Base-by-base conservation (phyloP, 495 filamentous ascomycete species). In the Penicillium cataractarum region DNA sequence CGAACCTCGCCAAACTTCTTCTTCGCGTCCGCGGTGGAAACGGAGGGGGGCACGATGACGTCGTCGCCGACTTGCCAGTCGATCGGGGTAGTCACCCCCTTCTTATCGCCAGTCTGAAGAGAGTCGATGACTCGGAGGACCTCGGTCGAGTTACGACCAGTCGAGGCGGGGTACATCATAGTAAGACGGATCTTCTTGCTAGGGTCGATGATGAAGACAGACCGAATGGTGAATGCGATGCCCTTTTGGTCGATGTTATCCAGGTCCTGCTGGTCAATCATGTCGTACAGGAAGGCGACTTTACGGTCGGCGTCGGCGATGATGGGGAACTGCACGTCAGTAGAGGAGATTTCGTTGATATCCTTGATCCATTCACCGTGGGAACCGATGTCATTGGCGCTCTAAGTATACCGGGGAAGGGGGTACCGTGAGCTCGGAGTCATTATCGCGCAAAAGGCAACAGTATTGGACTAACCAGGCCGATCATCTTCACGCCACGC, bases 131-230 rank as follows among this genome's bases (percentile, higher is more conserved):
- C 89, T 71, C 96, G 92, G 63, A 99, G 87, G 58, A 99, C 91
- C 81, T 98, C 95, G 67, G 92, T 93, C 60, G 92, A 90, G 82
- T 98, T 99, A 71, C 95, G 92, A 74, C 95, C 96, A 31, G 96
- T 98, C 46, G 92, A 97, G 60, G 96, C 95, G 19, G 96, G 96
- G 86, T 97, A 99, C 68, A 93, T 89, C 64, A 98, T 85, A 77
- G 97, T 97, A 71, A 92, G 88, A 70, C 95, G 92, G 78, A 98
- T 97, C 69, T 89, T 93, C 88, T 98, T 97, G 85, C 89, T 96
- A 58, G 95, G 96, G 83, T 98, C 95, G 77, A 99, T 96, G 82
- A 98, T 83, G 86, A 98, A 99, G 78, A 98, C 96, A 65, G 92
- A 96, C 73, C 95, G 93, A 83, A 99, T 97, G 74, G 95, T 98